Evolutionary conservation across 179 eudicot species (phyloP).

Genomic region (Drosera spatulata): DNA sequence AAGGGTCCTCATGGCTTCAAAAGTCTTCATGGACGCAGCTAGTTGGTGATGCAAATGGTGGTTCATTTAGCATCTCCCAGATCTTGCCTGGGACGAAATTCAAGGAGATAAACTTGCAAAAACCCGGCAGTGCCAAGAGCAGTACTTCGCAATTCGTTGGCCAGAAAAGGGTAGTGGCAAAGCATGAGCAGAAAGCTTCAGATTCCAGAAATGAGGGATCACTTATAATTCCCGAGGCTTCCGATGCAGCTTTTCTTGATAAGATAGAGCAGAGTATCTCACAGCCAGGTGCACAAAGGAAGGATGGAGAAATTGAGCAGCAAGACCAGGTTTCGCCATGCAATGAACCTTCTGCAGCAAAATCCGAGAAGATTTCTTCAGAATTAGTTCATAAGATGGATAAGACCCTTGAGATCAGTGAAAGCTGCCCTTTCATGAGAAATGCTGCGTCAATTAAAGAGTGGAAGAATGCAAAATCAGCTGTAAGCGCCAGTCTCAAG

Average conservation of each 20-base stretch:
- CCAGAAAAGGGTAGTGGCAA: slow-evolving; percentile 1
- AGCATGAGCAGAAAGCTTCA: slow-evolving; percentile 8
- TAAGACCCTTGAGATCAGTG: slow-evolving; percentile 13
- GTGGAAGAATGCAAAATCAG: slow-evolving; percentile 27
- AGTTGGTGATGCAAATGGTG: slow-evolving; percentile 24
- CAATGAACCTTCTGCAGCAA: slow-evolving; percentile 5
- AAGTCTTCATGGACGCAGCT: slow-evolving; percentile 67
- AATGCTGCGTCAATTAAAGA: slow-evolving; percentile 27
- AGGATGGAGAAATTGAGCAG: neutral
- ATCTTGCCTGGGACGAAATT: slow-evolving; percentile 31
- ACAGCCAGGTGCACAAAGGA: neutral
- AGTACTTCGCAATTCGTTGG: slow-evolving; percentile 5
- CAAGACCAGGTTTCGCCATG: neutral
- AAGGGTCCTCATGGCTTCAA: slow-evolving; percentile 48
- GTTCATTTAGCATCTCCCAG: slow-evolving; percentile 61
- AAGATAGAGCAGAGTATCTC: neutral
- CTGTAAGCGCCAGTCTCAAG: slow-evolving; percentile 21
- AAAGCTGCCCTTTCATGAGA: slow-evolving; percentile 54
- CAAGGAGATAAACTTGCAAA: slow-evolving; percentile 19
- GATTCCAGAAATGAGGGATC: neutral
- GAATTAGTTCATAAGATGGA: slow-evolving; percentile 10
- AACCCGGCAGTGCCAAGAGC: slow-evolving; percentile 8
- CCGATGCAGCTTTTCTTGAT: neutral
- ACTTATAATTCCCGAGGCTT: slow-evolving; percentile 1
- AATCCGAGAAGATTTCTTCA: slow-evolving; percentile 6